These are phyloP conservation scores for Penicillium aurantiogriseum DNA, from an alignment of 2,329 filamentous ascomycete genomes.

Conservation along the genomic window DNA sequence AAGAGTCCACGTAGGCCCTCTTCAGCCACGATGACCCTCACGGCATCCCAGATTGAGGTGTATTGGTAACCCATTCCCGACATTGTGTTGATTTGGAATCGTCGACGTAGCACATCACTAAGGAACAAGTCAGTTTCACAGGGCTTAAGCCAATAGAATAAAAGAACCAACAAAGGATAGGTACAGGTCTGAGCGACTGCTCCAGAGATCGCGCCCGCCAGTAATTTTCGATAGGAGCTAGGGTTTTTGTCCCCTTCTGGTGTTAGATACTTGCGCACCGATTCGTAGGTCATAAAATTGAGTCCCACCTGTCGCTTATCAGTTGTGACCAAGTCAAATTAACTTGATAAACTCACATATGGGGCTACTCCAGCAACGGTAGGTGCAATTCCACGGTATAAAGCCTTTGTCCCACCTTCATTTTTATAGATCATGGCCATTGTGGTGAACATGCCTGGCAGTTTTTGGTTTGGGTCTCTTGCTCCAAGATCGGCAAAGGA, in stretches of 20 bases:
- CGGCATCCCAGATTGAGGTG: slow-evolving; percentile 78
- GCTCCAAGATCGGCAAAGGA: slow-evolving; percentile 77
- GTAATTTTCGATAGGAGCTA: slow-evolving; percentile 72
- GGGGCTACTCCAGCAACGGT: slow-evolving; percentile 94
- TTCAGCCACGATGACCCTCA: slow-evolving; percentile 75
- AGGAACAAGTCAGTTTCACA: slow-evolving; percentile 8
- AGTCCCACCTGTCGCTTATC: slow-evolving; percentile 68
- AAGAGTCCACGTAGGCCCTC: slow-evolving; percentile 86
- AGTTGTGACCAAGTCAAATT: slow-evolving; percentile 1
- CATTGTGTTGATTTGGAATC: slow-evolving; percentile 99
- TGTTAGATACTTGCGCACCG: slow-evolving; percentile 78
- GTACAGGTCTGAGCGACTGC: slow-evolving; percentile 96
- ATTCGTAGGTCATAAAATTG: slow-evolving; percentile 99
- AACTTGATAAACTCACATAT: slow-evolving; percentile 60
- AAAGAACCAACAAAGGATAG: slow-evolving; percentile 79
- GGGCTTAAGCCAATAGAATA: not conserved
- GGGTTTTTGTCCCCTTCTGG: slow-evolving; percentile 85
- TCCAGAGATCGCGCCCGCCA: slow-evolving; percentile 89
- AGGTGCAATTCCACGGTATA: slow-evolving; percentile 93
- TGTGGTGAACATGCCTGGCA: slow-evolving; percentile 91
- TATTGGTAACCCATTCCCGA: slow-evolving; percentile 97
- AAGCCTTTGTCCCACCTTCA: slow-evolving; percentile 77
- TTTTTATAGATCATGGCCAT: slow-evolving; percentile 81
- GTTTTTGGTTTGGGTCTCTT: slow-evolving; percentile 56
- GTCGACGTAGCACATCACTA: slow-evolving; percentile 84